Evolutionary conservation across 2,329 filamentous ascomycete species (phyloP).

Genomic region (Xylariaceae sp.): DNA sequence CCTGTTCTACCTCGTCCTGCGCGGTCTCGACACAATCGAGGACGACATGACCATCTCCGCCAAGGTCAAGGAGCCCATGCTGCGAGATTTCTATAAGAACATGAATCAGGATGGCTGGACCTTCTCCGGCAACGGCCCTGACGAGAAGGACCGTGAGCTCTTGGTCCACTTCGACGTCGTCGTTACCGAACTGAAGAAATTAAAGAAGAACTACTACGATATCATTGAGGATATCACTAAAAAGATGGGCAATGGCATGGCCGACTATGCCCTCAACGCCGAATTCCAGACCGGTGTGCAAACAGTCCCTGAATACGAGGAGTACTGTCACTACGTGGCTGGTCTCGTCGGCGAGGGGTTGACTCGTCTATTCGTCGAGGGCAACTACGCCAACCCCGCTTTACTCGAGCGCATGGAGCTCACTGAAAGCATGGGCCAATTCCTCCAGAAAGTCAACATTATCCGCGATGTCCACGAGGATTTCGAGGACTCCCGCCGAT

Average conservation of each 20-base stretch:
- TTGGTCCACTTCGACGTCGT: constrained; percentile 90
- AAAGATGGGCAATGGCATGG: constrained; percentile 98
- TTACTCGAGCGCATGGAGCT: constrained; percentile 75
- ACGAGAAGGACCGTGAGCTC: constrained; percentile 92
- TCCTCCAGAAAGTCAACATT: constrained; percentile 98
- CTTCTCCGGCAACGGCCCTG: constrained; percentile 76
- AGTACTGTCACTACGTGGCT: constrained; percentile 98
- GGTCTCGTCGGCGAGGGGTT: constrained; percentile 94
- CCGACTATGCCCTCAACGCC: constrained; percentile 84
- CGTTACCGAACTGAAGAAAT: constrained; percentile 78
- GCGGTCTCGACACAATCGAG: constrained; percentile 95
- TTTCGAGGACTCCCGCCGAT: constrained; percentile 78
- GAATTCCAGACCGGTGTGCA: constrained; percentile 76
- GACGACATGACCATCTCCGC: constrained; percentile 93
- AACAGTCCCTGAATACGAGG: constrained; percentile 83
- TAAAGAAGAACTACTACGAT: constrained; percentile 77
- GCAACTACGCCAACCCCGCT: constrained; percentile 79
- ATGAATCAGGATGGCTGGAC: constrained; percentile 87
- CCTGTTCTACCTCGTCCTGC: constrained; percentile 88
- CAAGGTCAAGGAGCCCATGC: constrained; percentile 76
- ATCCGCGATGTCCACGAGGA: constrained; percentile 95
- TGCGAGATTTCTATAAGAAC: constrained; percentile 76
- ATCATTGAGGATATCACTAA: constrained; percentile 91
- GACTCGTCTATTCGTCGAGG: constrained; percentile 84
- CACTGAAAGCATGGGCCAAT: constrained; percentile 94